Evolutionary conservation across 1,284 basidiomycete genomes (phyloP).

Genomic region (Ceratorhiza oryzae-sativae): DNA sequence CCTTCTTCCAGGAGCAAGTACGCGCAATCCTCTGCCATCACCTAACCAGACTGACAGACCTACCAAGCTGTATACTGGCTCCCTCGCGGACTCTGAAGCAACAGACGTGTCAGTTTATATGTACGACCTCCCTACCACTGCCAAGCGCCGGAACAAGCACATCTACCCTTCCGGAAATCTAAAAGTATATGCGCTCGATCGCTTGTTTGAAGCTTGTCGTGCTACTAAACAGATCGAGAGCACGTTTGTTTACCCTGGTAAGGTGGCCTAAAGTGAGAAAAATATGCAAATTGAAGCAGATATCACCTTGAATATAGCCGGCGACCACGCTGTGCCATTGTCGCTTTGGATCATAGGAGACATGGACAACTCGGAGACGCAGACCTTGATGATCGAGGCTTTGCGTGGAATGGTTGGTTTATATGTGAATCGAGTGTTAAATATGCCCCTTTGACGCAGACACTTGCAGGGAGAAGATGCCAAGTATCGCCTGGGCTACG

Average conservation of each 20-base stretch:
- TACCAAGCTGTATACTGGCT: constrained; percentile 68
- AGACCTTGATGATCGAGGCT: constrained; percentile 65
- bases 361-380: constrained; percentile 70
- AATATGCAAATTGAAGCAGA: neutral
- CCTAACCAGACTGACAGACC: constrained; percentile 37
- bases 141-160: constrained; percentile 71
- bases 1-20: constrained; percentile 76
- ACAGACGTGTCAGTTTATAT: constrained; percentile 74
- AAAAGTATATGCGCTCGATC: constrained; percentile 57
- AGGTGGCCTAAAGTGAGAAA: constrained; percentile 42
- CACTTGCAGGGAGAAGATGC: constrained; percentile 14
- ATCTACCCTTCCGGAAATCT: constrained; percentile 64
- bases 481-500: constrained; percentile 51
- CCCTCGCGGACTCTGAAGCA: constrained; percentile 62
- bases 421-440: neutral
- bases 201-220: constrained; percentile 49
- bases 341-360: constrained; percentile 80
- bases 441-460: neutral
- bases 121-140: constrained; percentile 84
- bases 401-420: constrained; percentile 68
- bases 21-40: no score
- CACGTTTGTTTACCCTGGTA: constrained; percentile 71
- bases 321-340: constrained; percentile 47
- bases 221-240: constrained; percentile 45
- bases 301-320: constrained; percentile 32